phyloP scores from a whole-genome alignment of 257 asterid genomes.

The Salvia hispanica region DNA sequence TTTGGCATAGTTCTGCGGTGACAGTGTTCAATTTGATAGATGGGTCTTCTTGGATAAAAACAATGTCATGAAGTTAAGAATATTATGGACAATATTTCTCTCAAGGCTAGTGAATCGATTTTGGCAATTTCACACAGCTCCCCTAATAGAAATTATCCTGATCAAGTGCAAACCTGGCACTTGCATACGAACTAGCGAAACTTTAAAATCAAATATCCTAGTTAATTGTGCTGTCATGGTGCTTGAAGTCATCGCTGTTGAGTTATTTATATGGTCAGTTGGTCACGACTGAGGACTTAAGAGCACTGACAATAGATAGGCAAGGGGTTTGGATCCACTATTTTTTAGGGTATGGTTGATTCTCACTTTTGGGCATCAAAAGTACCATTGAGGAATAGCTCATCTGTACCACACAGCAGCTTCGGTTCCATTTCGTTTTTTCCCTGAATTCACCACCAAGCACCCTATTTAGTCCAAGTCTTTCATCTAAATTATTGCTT shows the following conservation, averaged over 20 bases:
- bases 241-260: background rate
- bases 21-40: conserved; percentile 18
- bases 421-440: background rate
- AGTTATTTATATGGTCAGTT: background rate
- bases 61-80: conserved; percentile 1
- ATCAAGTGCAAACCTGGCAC: conserved; percentile 3
- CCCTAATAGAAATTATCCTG: background rate
- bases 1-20: background rate
- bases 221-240: conserved; percentile 17
- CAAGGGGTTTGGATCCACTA: background rate
- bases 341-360: background rate
- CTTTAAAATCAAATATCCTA: background rate
- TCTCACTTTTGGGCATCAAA: background rate
- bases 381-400: background rate
- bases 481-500: conserved; percentile 15
- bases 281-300: background rate
- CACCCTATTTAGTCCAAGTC: background rate
- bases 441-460: background rate
- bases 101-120: background rate
- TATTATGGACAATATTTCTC: background rate
- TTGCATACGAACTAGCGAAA: background rate
- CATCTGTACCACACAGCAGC: background rate
- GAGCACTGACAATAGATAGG: background rate
- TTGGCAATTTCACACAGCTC: background rate
- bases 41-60: background rate